Evolutionary conservation across 1,284 basidiomycete species (phyloP), one percentile per base, ranked within the genome.

Genomic region (Boletellus deceptivus): DNA sequence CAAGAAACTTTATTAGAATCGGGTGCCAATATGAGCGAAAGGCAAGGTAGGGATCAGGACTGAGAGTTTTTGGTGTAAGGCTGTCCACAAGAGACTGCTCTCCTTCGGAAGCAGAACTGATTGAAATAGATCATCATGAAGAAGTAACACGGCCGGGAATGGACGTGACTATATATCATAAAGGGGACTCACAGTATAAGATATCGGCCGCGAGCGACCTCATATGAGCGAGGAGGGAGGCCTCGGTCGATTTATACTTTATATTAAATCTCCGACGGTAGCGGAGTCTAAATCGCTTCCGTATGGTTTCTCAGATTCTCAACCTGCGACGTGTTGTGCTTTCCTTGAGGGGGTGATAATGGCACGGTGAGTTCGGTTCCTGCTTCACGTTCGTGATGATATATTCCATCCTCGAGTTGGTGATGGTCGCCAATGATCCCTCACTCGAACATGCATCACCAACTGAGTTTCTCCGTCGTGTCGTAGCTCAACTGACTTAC

Each of bases 71-170:
- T 80, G 79, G 80, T 80, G 72, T 70, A 41, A 62, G 51, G 73
- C 72, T 84, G 73, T 86, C 84, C 84, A 85, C 84, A 79, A 86
- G 72, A 80, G 74, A 76, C 70, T 73, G 27, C 75, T 80, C 83
- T 80, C 76, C 55, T 84, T 86, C 84, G 84, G 84, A 86, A 87
- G 84, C 84, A 87, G 84, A 87, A 87, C 84, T 87, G 84, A 85
- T 70, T 72, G 20, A 61, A 54, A 67, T 69, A 48, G 55, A 68
- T 80, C 82, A 84, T 85, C 82, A 79, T 60, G 69, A 41, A 70
- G 60, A 43, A 25, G 39, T 8, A 29, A 14, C 13, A 34, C 33
- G 4, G 33, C 17, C 9, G 27, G 11, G 10, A 20, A 18, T 6
- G 8, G 10, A 5, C 14, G 16, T 5, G 8, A 38, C 24, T 14